Evolutionary conservation across 2,329 filamentous ascomycete genomes (phyloP).

Genomic region (Tothia fuscella): DNA sequence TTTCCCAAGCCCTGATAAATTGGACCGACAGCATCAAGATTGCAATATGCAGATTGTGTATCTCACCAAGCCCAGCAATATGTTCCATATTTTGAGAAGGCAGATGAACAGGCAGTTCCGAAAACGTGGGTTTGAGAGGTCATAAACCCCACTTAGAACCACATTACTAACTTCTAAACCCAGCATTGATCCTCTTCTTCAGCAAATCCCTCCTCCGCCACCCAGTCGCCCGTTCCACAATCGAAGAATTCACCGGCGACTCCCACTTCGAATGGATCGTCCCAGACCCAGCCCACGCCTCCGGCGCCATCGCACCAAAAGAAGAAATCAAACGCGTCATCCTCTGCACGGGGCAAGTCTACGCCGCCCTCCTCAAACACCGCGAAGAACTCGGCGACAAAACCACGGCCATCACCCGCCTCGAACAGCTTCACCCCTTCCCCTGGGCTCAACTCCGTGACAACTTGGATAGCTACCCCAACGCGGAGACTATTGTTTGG

Average conservation of each 20-base stretch:
- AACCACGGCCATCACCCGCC: conserved; percentile 84
- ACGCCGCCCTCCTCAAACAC: conserved; percentile 80
- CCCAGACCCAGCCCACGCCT: conserved; percentile 72
- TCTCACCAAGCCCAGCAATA: conserved; percentile 90
- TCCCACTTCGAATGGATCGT: conserved; percentile 97
- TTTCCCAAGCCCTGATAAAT: conserved; percentile 78
- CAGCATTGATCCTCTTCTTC: conserved; percentile 94
- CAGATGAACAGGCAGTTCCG: conserved; percentile 99
- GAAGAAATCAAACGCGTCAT: conserved; percentile 91
- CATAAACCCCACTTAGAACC: too few species aligned
- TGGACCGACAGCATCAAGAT: conserved; percentile 95
- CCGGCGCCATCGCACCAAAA: conserved; percentile 58
- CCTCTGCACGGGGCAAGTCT: conserved; percentile 91
- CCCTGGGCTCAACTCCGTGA: conserved; percentile 94
- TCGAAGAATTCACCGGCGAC: conserved; percentile 83
- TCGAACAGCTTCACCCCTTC: conserved; percentile 98
- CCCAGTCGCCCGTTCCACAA: conserved; percentile 74
- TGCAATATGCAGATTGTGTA: conserved; percentile 99
- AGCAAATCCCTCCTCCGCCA: conserved; percentile 94
- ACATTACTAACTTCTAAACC: conserved; percentile 13
- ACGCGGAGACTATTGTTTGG: conserved; percentile 96
- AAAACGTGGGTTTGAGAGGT: conserved; percentile 78
- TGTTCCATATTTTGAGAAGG: conserved; percentile 91
- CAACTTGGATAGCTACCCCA: conserved; percentile 93
- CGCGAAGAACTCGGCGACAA: conserved; percentile 76